Evolutionary conservation across 306 rosid genomes (phyloP).

Genomic region (Crotalaria pallida): DNA sequence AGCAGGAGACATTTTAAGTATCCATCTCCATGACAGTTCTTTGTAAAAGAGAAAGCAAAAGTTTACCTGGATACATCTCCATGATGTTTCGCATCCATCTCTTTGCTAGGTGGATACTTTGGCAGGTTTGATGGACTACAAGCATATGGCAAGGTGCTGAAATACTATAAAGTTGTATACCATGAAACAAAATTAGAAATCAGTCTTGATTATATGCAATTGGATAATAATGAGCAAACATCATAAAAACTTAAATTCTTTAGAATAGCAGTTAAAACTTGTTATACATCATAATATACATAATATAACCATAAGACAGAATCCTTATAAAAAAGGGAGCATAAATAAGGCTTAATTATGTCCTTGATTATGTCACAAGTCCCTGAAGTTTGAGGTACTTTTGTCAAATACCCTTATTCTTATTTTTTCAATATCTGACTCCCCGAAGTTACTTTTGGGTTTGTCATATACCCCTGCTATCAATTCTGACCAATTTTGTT

Average conservation of each 20-base stretch:
- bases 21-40: not conserved
- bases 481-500: too few relatives aligned
- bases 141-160: slow-evolving; percentile 67
- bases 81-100: slow-evolving; percentile 76
- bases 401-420: too few relatives aligned
- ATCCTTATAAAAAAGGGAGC: not conserved
- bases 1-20: not conserved
- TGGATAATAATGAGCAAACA: not conserved
- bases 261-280: not conserved
- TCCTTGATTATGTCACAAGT: too few relatives aligned
- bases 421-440: too few relatives aligned
- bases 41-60: not conserved
- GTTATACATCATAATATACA: not conserved
- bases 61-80: slow-evolving; percentile 61
- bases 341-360: too few relatives aligned
- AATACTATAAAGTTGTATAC: slow-evolving; percentile 51
- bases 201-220: not conserved
- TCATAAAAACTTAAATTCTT: not conserved
- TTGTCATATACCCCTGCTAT: too few relatives aligned
- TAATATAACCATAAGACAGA: not conserved
- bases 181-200: slow-evolving; percentile 17
- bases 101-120: slow-evolving; percentile 88
- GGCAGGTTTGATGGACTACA: slow-evolving; percentile 84
- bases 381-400: too few relatives aligned
- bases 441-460: too few relatives aligned